A percentile compares a stretch with the other conserved stretches of the same genome.
Evolutionary conservation across 495 filamentous ascomycete genomes (phyloP).

Genomic region (Penicillium desertorum): DNA sequence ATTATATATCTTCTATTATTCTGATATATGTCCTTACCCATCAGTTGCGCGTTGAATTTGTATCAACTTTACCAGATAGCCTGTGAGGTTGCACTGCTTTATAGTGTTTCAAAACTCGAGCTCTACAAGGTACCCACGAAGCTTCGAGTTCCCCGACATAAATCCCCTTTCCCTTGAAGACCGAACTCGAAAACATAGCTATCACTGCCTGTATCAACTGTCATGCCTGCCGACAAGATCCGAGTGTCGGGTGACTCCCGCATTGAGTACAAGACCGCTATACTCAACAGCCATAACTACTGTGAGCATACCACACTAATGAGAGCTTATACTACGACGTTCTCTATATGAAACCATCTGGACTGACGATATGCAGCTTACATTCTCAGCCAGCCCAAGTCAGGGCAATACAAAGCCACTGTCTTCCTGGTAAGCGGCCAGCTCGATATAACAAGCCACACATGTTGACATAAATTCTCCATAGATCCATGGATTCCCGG

Average conservation of each 20-base stretch:
- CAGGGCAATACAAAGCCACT: conserved; percentile 55
- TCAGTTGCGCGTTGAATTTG: neutral
- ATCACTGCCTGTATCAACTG: neutral
- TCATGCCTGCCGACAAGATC: conserved; percentile 59
- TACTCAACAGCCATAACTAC: conserved; percentile 64
- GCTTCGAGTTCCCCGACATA: neutral
- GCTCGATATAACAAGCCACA: conserved; percentile 5
- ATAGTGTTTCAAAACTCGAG: neutral
- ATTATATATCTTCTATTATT: neutral
- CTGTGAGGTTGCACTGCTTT: neutral
- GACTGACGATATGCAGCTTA: conserved; percentile 41
- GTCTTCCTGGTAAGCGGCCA: conserved; percentile 58
- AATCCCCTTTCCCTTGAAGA: neutral
- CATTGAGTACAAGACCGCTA: conserved; percentile 58
- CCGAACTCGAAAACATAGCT: neutral
- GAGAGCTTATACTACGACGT: neutral
- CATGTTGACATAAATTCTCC: neutral
- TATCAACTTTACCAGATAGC: neutral
- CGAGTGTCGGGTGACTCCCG: conserved; percentile 59
- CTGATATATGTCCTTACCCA: neutral
- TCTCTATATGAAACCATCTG: neutral
- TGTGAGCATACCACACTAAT: conserved; percentile 33
- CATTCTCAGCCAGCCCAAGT: conserved; percentile 59
- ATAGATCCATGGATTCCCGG: conserved; percentile 66
- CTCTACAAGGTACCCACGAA: neutral